Evolutionary conservation across 73 alveolate genomes (phyloP), one percentile per base, ranked within the genome.

Genomic region (Paramecium sonneborni): DNA sequence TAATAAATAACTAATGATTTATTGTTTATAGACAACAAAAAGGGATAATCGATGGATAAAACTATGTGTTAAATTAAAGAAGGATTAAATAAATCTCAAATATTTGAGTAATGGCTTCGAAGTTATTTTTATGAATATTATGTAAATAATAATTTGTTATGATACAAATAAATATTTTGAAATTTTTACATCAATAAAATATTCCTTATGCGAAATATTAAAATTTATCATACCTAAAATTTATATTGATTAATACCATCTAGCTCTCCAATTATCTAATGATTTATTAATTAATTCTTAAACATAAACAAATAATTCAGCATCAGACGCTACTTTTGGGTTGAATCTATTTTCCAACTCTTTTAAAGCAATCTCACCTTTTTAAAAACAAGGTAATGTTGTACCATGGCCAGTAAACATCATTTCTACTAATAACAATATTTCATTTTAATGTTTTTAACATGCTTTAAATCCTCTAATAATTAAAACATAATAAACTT

Each of bases 351-450:
- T 94, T 85, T 95, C 96, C 28, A 98, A 93, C 41, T 95, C 98
- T 79, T 93, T 88, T 35, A 97, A 86, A 23, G 99, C 95, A 58
- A 85, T 87, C 48, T 98, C 99, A 10, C 99, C 99, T 48, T 96
- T 95, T 87, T 92, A 89, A 92, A 98, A 97, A 96, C 99, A 98
- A 88, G 98, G 98, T 43, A 98, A 90, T 37, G 98, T 97, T 39
- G 95, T 93, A 7, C 98, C 98, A 85, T 96, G 97, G 1, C 98
- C 98, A 82, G 97, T 92, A 84, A 93, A 94, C 99, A 98, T 96
- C 99, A 97, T 97, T 93, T 97, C 98, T n/a, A 97, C 99, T 32
- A 97, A 95, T 58, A 96, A 92, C n/a, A 97, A 92, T 23, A 97
- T 94, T 85, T 96, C 96, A 55, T 97, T 97, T 48, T 97, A 96